Conservation (phyloP, 1,284 basidiomycete genomes). For the Mycena sp. region DNA sequence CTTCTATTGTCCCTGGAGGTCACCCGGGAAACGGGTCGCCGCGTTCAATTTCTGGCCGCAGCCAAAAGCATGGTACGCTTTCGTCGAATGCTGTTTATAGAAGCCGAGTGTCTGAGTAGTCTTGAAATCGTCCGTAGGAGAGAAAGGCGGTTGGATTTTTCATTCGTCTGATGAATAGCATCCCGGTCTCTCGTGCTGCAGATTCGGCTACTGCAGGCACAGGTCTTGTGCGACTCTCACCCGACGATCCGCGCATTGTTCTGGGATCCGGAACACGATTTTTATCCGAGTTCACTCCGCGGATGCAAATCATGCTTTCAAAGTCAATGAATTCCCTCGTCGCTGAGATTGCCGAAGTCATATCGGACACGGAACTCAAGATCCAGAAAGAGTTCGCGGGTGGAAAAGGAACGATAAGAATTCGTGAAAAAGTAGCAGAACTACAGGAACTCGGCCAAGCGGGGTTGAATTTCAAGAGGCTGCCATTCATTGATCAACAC, state of each 20-base stretch:
- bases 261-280: constrained; percentile 88
- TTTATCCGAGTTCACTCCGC: constrained; percentile 79
- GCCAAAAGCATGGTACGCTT: constrained; percentile 81
- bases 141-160: constrained; percentile 87
- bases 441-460: constrained; percentile 69
- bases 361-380: constrained; percentile 88
- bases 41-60: constrained; percentile 93
- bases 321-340: constrained; percentile 84
- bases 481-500: constrained; percentile 92
- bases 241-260: constrained; percentile 81
- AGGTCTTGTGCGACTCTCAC: constrained; percentile 81
- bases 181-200: constrained; percentile 90
- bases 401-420: constrained; percentile 72
- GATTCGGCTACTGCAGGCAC: constrained; percentile 87
- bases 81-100: background rate
- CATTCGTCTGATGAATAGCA: constrained; percentile 89
- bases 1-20: constrained; percentile 90
- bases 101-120: background rate
- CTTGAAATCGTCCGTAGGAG: constrained; percentile 46
- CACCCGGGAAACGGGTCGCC: constrained; percentile 84
- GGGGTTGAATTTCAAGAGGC: constrained; percentile 82
- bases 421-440: constrained; percentile 52
- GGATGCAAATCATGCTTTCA: constrained; percentile 90
- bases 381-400: constrained; percentile 90
- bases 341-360: constrained; percentile 89